A percentile compares a stretch with the other conserved stretches of the same genome.
phyloP scores from a whole-genome alignment of 2,329 filamentous ascomycete genomes.

The Exophiala spinifera region DNA sequence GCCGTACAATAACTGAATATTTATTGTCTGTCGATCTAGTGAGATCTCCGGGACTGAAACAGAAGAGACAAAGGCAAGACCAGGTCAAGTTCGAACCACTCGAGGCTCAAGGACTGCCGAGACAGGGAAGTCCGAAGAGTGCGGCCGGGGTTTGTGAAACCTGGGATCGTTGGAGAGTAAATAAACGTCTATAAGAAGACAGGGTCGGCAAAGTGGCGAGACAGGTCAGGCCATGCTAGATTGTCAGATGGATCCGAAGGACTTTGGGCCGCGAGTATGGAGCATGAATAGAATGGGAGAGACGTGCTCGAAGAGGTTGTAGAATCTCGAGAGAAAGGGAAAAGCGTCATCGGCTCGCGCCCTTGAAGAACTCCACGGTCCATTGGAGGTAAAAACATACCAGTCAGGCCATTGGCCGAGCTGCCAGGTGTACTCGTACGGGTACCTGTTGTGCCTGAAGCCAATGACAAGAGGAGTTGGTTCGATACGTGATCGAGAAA shows the following conservation, averaged over 20 bases:
- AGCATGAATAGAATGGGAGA: slow-evolving; percentile 16
- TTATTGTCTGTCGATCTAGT: background rate
- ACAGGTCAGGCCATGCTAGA: slow-evolving; percentile 1
- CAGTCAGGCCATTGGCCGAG: background rate
- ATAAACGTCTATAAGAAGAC: background rate
- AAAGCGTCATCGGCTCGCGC: background rate
- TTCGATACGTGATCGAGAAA: too few species aligned
- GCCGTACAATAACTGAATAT: slow-evolving; percentile 13
- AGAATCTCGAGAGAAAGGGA: background rate
- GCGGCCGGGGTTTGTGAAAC: background rate
- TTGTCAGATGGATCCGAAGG: background rate
- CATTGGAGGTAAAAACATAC: slow-evolving; percentile 1
- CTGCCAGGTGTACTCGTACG: too few species aligned
- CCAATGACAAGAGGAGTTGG: too few species aligned
- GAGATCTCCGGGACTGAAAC: slow-evolving; percentile 13
- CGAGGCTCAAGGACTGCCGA: background rate
- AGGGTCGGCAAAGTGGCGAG: background rate
- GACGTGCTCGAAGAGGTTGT: slow-evolving; percentile 19
- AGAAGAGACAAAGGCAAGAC: slow-evolving; percentile 12
- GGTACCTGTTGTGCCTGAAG: too few species aligned
- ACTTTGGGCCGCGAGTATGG: background rate
- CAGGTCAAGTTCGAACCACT: slow-evolving; percentile 11
- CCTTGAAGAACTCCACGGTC: background rate
- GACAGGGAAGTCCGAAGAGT: slow-evolving; percentile 3
- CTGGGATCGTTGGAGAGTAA: too few species aligned